Conservation (phyloP, 495 filamentous ascomycete genomes). For the Copromyces sp. region DNA sequence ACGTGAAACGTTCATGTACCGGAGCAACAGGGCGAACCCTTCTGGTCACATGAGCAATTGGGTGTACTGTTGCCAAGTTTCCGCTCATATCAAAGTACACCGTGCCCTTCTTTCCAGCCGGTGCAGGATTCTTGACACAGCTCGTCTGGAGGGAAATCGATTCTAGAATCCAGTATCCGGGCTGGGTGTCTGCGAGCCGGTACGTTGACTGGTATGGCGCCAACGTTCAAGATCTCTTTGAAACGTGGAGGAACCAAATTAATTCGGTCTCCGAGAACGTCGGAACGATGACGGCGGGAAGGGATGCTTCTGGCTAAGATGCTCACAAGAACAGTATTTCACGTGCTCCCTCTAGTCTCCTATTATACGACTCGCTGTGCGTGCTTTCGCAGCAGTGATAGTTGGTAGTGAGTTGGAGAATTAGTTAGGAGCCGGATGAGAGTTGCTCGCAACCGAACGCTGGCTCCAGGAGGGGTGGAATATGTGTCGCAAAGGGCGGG, state of each 20-base stretch:
- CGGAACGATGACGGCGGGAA: background rate
- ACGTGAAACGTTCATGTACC: background rate
- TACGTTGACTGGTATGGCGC: background rate
- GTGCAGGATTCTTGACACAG: background rate
- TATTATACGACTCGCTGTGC: background rate
- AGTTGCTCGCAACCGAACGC: background rate
- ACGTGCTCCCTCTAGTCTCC: background rate
- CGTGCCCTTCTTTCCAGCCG: background rate
- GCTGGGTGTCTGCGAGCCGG: background rate
- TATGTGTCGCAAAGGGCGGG: background rate
- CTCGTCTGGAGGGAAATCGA: background rate
- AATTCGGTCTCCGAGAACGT: background rate
- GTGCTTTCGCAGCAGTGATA: background rate
- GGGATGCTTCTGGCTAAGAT: background rate
- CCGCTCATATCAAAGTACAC: background rate
- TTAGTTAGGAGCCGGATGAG: background rate
- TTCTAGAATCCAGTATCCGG: background rate
- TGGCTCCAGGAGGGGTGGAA: background rate
- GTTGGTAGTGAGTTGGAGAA: background rate
- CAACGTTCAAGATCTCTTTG: background rate
- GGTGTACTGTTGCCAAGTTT: background rate
- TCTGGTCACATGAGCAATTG: background rate
- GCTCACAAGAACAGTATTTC: background rate
- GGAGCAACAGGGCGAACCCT: background rate
- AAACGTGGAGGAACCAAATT: background rate